These are phyloP conservation scores for Fagopyrum homotropicum DNA, from an alignment of 148 eudicot genomes.

Conservation along the genomic window DNA sequence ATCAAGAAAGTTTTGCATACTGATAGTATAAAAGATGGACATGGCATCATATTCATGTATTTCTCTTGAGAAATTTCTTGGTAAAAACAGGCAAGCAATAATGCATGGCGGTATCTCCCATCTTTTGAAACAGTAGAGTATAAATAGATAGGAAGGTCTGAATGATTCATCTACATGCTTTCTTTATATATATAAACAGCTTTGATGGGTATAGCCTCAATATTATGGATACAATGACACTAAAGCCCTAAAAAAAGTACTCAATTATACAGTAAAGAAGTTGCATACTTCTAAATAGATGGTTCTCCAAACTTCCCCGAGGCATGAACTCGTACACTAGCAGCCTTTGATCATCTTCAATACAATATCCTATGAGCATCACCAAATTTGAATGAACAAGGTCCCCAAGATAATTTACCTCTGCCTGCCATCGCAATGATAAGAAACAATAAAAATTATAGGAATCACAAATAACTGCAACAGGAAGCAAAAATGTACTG, in stretches of 20 bases:
- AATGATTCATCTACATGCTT: background rate
- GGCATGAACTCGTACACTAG: slow-evolving; percentile 77
- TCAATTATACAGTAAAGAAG: slow-evolving; percentile 10
- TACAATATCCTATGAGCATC: slow-evolving; percentile 63
- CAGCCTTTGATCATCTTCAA: slow-evolving; percentile 79
- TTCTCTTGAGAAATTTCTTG: background rate
- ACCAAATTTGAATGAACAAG: slow-evolving; percentile 71
- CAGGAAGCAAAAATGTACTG: background rate
- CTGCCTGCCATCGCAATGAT: slow-evolving; percentile 43
- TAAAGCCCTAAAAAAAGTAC: background rate
- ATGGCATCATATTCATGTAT: slow-evolving; percentile 1
- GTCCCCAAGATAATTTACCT: slow-evolving; percentile 67
- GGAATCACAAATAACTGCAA: background rate
- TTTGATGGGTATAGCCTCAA: background rate
- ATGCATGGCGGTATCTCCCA: background rate
- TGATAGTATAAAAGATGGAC: background rate
- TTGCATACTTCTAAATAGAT: slow-evolving; percentile 64
- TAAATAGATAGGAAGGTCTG: background rate
- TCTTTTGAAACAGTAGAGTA: background rate
- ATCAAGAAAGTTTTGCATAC: background rate
- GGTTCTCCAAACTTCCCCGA: slow-evolving; percentile 83
- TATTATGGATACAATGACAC: background rate
- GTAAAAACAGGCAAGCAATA: background rate
- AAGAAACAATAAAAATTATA: background rate
- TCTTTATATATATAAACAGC: background rate